A percentile compares a stretch with the other conserved stretches of the same genome.
phyloP scores from a whole-genome alignment of 805 yeast genomes.

The Lachancea fermentati region DNA sequence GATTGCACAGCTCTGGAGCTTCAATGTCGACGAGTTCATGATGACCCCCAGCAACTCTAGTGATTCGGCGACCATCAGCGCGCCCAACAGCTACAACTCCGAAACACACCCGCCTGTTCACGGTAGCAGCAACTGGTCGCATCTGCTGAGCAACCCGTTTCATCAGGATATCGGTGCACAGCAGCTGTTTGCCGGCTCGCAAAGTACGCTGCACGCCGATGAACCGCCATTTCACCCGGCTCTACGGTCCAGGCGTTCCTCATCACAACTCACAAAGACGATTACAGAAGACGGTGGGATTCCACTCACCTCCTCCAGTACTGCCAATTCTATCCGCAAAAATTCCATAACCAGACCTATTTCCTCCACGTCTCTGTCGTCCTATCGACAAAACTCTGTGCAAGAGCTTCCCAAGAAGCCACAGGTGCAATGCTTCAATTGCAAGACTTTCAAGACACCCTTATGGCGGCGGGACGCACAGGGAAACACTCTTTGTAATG shows the following conservation, averaged over 20 bases:
- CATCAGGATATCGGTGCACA: constrained; percentile 2
- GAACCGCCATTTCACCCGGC: constrained; percentile 8
- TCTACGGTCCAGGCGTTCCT: constrained; percentile 9
- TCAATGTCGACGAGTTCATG: constrained; percentile 34
- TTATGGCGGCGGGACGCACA: constrained; percentile 91
- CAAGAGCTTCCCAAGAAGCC: constrained; percentile 21
- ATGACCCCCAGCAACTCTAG: constrained; percentile 32
- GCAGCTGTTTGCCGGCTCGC: constrained; percentile 4
- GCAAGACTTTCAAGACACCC: constrained; percentile 90
- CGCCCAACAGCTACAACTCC: constrained; percentile 31
- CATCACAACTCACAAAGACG: constrained; percentile 7
- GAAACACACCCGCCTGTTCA: constrained; percentile 10
- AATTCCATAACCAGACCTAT: constrained; percentile 24
- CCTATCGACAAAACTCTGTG: constrained; percentile 20
- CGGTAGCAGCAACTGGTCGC: constrained; percentile 7
- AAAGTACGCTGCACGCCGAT: constrained; percentile 1
- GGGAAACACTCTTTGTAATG: constrained; percentile 91
- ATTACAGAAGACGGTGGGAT: constrained; percentile 19
- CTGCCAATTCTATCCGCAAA: constrained; percentile 26
- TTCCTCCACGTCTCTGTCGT: constrained; percentile 26
- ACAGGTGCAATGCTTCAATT: constrained; percentile 65
- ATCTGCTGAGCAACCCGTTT: constrained; percentile 7
- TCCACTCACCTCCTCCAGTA: constrained; percentile 15
- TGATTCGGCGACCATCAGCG: constrained; percentile 34
- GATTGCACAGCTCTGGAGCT: constrained; percentile 37